Evolutionary conservation across 2,329 filamentous ascomycete genomes (phyloP).

Genomic region (Xylariaceae sp.): DNA sequence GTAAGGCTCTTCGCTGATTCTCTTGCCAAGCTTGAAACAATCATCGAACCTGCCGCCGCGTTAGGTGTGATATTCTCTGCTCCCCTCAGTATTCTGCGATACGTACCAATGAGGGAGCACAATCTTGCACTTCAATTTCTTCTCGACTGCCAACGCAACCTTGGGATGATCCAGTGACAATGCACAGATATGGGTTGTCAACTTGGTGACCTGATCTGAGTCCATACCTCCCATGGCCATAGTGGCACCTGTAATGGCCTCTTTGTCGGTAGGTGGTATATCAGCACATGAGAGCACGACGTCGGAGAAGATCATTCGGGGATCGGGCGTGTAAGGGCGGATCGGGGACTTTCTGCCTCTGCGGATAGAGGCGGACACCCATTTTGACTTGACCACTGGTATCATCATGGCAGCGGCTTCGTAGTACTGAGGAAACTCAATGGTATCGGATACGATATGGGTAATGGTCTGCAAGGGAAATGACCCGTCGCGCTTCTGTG

Average conservation of each 20-base stretch:
- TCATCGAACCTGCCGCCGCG: slow-evolving; percentile 77
- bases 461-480: slow-evolving; percentile 48
- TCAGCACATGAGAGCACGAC: slow-evolving; percentile 81
- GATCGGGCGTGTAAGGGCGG: slow-evolving; percentile 85
- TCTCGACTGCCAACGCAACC: slow-evolving; percentile 60
- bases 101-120: slow-evolving; percentile 87
- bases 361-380: slow-evolving; percentile 70
- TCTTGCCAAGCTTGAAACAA: slow-evolving; percentile 87
- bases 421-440: slow-evolving; percentile 87
- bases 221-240: slow-evolving; percentile 86
- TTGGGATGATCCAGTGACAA: slow-evolving; percentile 73
- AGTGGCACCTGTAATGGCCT: slow-evolving; percentile 87
- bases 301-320: slow-evolving; percentile 82
- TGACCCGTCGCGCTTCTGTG: slow-evolving; percentile 47
- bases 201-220: slow-evolving; percentile 65
- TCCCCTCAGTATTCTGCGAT: background rate
- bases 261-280: slow-evolving; percentile 81
- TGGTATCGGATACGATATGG: slow-evolving; percentile 66
- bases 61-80: slow-evolving; percentile 21
- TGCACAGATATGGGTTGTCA: slow-evolving; percentile 87
- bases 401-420: slow-evolving; percentile 73
- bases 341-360: slow-evolving; percentile 72
- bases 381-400: slow-evolving; percentile 77
- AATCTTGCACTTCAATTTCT: slow-evolving; percentile 71
- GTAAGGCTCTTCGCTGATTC: slow-evolving; percentile 87